Evolutionary conservation across 768 basidiomycete genomes (phyloP), one percentile per base, ranked within the genome.

Genomic region (Paxillus ammoniavirescens): DNA sequence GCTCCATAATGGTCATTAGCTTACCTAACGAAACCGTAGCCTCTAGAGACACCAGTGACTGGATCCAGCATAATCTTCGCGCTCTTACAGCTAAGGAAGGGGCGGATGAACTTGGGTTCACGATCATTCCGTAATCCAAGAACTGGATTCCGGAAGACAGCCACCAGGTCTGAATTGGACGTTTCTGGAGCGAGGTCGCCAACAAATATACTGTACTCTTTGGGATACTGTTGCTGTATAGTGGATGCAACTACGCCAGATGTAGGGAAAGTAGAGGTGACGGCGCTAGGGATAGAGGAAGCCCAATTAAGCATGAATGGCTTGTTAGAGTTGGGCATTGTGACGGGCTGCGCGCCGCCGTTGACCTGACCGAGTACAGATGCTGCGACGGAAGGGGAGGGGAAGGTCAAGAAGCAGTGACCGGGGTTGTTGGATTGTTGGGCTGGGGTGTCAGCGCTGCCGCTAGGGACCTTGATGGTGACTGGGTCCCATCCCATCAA

Each of bases 31-130:
- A 96, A 96, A 28, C 93, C 93, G 69, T 95, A 96, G 4, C 93
- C 93, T 56, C 91, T 80, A 28, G 90, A 92, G 18, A 93, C 83
- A 15, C 93, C 93, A 5, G 92, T 93, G 18, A 87, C 82, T 2
- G 93, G 92, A 69, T 94, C 92, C 45, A 93, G 75, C 92, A 94
- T 94, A 59, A 93, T 96, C 75, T 93, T 94, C 30, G 94, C 94
- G 68, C 92, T 94, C 76, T 93, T 93, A 73, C 93, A 94, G 68
- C 91, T 94, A 36, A 83, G 72, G 73, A 96, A 97, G 2, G 92
- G 91, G 8, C 85, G 81, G 50, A 95, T 92, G 59, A 92, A 89
- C 68, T 91, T 90, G 17, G 92, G 91, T 67, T 90, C 90, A 53
- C 91, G 80, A 66, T 93, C 91, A 65, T 87, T 89, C 54, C 91